A percentile compares a stretch with the other conserved stretches of the same genome.
These are phyloP conservation scores for Dactylellina leptospora DNA, from an alignment of 2,329 filamentous ascomycete species.

Conservation along the genomic window DNA sequence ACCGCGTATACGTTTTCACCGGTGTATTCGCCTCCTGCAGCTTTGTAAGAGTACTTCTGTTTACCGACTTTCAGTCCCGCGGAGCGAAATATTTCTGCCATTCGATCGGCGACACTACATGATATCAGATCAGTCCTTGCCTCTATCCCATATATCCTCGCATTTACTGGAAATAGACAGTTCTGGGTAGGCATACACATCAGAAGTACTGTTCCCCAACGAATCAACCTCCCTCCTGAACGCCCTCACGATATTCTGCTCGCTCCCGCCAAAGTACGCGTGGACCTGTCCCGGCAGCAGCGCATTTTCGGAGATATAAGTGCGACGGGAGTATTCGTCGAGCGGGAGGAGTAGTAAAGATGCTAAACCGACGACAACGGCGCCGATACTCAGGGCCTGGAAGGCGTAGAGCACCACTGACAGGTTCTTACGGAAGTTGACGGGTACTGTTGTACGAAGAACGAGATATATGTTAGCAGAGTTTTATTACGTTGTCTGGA, in stretches of 20 bases:
- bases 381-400: constrained; percentile 43
- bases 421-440: constrained; percentile 53
- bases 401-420: constrained; percentile 52
- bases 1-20: constrained; percentile 95
- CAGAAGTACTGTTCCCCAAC: constrained; percentile 63
- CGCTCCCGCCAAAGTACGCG: constrained; percentile 95
- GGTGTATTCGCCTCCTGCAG: constrained; percentile 75
- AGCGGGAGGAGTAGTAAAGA: constrained; percentile 92
- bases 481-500: too few species aligned
- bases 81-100: constrained; percentile 78
- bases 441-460: constrained; percentile 20
- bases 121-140: too few species aligned
- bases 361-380: constrained; percentile 76
- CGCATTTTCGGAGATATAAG: constrained; percentile 97
- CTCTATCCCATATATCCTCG: constrained; percentile 43
- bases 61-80: constrained; percentile 86
- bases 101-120: constrained; percentile 69
- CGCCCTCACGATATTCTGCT: constrained; percentile 91
- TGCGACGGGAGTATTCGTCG: constrained; percentile 86
- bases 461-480: too few species aligned
- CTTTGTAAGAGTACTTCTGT: constrained; percentile 86
- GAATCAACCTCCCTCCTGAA: constrained; percentile 83
- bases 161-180: neutral
- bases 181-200: constrained; percentile 38
- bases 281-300: constrained; percentile 95